Percentiles rank a stretch among this genome's conserved stretches.
Conservation (phyloP, 805 yeast genomes). For the Suhomyces canberraensis region DNA sequence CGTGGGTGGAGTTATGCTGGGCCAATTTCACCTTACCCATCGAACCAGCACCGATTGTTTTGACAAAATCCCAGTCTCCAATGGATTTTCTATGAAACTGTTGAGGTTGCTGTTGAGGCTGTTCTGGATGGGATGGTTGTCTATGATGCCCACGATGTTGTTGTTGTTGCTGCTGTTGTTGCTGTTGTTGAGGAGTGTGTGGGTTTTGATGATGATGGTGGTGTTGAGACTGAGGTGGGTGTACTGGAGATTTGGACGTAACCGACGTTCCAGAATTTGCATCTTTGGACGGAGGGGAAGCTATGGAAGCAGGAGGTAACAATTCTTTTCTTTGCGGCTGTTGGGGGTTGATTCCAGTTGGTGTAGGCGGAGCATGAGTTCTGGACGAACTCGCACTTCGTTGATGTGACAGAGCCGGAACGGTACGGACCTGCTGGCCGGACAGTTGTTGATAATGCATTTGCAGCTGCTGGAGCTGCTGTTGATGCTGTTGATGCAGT, state of each 20-base stretch:
- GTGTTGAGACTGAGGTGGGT: conserved; percentile 6
- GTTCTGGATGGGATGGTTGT: conserved; percentile 1
- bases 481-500: no score
- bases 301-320: conserved; percentile 31
- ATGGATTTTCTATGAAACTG: conserved; percentile 81
- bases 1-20: conserved; percentile 73
- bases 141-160: conserved; percentile 16
- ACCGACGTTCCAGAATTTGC: not conserved
- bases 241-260: not conserved
- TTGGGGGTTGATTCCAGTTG: conserved; percentile 3
- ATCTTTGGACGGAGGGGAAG: conserved; percentile 12
- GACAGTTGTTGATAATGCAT: conserved; percentile 5
- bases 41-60: conserved; percentile 96
- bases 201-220: conserved; percentile 6
- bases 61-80: conserved; percentile 95
- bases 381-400: conserved; percentile 5
- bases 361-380: conserved; percentile 3
- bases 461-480: conserved; percentile 8
- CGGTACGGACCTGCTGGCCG: conserved; percentile 1
- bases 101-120: conserved; percentile 17
- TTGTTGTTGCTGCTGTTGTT: no score
- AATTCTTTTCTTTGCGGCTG: conserved; percentile 17
- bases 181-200: conserved; percentile 3
- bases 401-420: conserved; percentile 3
- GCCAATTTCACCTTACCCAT: conserved; percentile 99